phyloP scores from a whole-genome alignment of 768 basidiomycete species.

The Cubamyces sp. region DNA sequence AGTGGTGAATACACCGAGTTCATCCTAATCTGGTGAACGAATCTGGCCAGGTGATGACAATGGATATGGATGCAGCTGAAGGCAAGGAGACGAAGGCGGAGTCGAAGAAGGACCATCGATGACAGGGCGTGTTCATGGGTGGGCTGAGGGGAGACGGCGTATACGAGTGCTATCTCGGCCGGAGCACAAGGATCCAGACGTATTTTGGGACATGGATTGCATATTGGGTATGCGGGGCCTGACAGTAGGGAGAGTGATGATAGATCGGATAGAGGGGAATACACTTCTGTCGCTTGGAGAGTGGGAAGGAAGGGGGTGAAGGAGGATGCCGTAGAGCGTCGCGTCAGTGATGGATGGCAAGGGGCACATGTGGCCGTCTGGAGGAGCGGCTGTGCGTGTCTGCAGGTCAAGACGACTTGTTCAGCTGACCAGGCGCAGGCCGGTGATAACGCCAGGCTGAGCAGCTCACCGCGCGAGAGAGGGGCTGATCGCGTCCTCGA shows the following conservation, averaged over 20 bases:
- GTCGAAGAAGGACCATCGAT: constrained; percentile 42
- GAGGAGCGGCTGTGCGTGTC: background rate
- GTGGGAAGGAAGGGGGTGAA: background rate
- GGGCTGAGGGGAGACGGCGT: constrained; percentile 12
- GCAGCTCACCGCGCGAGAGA: background rate
- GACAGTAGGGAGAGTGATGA: constrained; percentile 16
- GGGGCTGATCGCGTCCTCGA: background rate
- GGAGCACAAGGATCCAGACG: constrained; percentile 24
- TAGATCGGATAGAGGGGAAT: constrained; percentile 21
- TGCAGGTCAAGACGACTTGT: background rate
- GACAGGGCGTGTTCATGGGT: constrained; percentile 26
- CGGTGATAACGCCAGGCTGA: constrained; percentile 5
- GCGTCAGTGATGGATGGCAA: background rate
- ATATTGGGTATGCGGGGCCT: constrained; percentile 13
- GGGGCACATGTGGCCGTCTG: background rate
- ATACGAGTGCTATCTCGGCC: constrained; percentile 27
- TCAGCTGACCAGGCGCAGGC: constrained; percentile 8
- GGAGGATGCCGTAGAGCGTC: background rate
- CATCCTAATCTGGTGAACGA: constrained; percentile 96
- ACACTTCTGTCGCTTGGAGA: constrained; percentile 8
- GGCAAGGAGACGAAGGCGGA: constrained; percentile 32
- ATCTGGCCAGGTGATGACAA: constrained; percentile 82
- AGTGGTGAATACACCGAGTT: constrained; percentile 97
- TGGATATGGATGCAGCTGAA: constrained; percentile 48
- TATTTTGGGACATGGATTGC: constrained; percentile 4